These are phyloP conservation scores for Nannochloropsis granulata DNA, from an alignment of 108 stramenopile genomes.

Conservation along the genomic window DNA sequence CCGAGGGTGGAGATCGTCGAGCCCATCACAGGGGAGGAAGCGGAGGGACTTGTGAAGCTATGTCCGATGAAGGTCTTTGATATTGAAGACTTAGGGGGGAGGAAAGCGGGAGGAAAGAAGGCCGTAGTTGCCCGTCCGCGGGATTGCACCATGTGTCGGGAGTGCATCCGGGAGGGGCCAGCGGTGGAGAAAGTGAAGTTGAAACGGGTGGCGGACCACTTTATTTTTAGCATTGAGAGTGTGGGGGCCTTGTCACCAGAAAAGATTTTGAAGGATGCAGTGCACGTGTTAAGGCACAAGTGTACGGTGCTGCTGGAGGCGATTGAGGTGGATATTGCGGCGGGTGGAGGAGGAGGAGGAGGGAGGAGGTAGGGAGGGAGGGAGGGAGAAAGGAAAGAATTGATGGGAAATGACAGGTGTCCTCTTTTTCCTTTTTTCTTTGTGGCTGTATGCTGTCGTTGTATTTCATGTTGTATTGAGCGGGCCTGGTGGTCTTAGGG, in stretches of 20 bases:
- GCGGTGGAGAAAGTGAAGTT: slow-evolving; percentile 60
- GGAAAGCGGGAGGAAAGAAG: slow-evolving; percentile 4
- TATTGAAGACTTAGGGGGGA: slow-evolving; percentile 40
- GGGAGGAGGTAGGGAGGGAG: background rate
- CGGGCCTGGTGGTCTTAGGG: too few relatives aligned
- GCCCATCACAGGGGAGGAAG: slow-evolving; percentile 57
- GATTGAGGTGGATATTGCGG: slow-evolving; percentile 6
- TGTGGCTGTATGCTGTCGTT: too few relatives aligned
- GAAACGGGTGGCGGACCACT: slow-evolving; percentile 71
- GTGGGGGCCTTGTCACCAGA: slow-evolving; percentile 68
- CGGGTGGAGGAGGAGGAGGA: background rate
- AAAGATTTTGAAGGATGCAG: slow-evolving; percentile 16
- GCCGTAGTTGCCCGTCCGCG: slow-evolving; percentile 62
- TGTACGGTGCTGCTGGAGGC: slow-evolving; percentile 5
- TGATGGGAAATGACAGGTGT: background rate
- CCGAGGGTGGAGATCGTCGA: slow-evolving; percentile 44
- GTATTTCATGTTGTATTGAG: too few relatives aligned
- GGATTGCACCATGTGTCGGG: slow-evolving; percentile 91
- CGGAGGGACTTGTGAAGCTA: slow-evolving; percentile 62
- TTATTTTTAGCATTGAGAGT: slow-evolving; percentile 88
- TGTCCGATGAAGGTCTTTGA: slow-evolving; percentile 59
- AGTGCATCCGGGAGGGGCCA: slow-evolving; percentile 68
- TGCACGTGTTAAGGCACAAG: slow-evolving; percentile 9
- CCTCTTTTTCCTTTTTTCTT: too few relatives aligned
- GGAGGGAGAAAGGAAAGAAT: background rate